Conservation (phyloP, 2,329 filamentous ascomycete genomes). For the Ascochyta lentis region DNA sequence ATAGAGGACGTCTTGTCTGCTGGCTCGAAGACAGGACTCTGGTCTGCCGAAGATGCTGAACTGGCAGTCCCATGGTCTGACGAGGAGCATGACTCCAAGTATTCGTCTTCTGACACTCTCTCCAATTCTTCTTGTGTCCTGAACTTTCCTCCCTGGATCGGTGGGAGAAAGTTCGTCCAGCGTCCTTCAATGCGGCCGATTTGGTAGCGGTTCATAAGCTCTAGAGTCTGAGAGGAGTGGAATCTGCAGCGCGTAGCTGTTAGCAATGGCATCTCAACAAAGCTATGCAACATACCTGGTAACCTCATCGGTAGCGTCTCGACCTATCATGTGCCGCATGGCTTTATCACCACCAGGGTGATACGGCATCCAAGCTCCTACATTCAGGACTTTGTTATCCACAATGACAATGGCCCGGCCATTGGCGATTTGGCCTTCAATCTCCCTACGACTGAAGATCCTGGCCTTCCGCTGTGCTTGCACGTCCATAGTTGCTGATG, state of each 20-base stretch:
- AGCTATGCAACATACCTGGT: conserved; percentile 69
- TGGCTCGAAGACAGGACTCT: conserved; percentile 66
- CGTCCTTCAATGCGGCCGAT: conserved; percentile 81
- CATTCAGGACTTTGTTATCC: conserved; percentile 80
- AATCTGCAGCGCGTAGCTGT: conserved; percentile 60
- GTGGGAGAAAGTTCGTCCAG: conserved; percentile 89
- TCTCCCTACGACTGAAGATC: conserved; percentile 66
- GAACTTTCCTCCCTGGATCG: conserved; percentile 88
- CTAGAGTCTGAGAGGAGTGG: conserved; percentile 78
- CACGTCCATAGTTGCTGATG: conserved; percentile 34
- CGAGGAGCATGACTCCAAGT: conserved; percentile 21
- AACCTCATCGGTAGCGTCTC: conserved; percentile 94
- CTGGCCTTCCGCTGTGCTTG: conserved; percentile 52
- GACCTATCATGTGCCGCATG: conserved; percentile 90
- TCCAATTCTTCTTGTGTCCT: conserved; percentile 57
- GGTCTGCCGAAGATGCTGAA: conserved; percentile 59
- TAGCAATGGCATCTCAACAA: background rate
- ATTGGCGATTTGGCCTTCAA: conserved; percentile 84
- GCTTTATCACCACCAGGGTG: conserved; percentile 93
- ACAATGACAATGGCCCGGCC: conserved; percentile 82
- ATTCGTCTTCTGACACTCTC: conserved; percentile 45
- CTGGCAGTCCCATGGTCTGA: conserved; percentile 37
- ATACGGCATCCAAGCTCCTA: conserved; percentile 85
- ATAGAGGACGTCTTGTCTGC: conserved; percentile 48
- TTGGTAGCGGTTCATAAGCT: conserved; percentile 80